Conservation (phyloP, 2,329 filamentous ascomycete species). For the Pyrenochaeta sp. region DNA sequence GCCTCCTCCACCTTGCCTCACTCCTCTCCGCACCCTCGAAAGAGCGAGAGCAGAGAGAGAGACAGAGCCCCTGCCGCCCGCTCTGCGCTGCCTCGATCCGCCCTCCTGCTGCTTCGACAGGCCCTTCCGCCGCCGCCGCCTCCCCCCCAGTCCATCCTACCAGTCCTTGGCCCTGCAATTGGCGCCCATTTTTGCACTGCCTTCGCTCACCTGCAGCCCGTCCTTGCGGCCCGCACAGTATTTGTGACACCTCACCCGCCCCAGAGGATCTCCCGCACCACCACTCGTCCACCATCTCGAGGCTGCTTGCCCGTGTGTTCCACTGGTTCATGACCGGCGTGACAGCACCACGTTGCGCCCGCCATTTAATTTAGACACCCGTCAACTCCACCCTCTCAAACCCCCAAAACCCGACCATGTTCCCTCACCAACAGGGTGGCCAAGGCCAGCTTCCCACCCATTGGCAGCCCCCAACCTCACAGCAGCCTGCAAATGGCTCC, state of each 20-base stretch:
- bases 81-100: conserved; percentile 5
- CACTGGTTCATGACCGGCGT: conserved; percentile 39
- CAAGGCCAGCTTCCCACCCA: conserved; percentile 50
- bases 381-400: too few relatives aligned
- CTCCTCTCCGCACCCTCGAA: conserved; percentile 6
- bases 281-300: conserved; percentile 12
- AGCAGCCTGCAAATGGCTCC: conserved; percentile 46
- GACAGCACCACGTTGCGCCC: conserved; percentile 36
- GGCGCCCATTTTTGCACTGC: conserved; percentile 20
- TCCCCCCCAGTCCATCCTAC: not conserved
- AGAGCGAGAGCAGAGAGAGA: too few relatives aligned
- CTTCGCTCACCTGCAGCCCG: conserved; percentile 43
- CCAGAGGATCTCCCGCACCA: conserved; percentile 36
- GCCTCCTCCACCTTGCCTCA: conserved; percentile 10
- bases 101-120: not conserved
- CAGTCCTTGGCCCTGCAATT: conserved; percentile 12
- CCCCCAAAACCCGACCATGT: too few relatives aligned
- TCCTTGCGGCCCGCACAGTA: conserved; percentile 40
- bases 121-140: not conserved
- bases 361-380: conserved; percentile 7
- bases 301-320: conserved; percentile 12
- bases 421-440: conserved; percentile 44
- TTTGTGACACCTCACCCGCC: conserved; percentile 43
- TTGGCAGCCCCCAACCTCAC: conserved; percentile 47
- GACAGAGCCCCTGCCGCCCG: too few relatives aligned